Percentiles rank a stretch among this genome's conserved stretches.
Conservation (phyloP, 2,329 filamentous ascomycete species). For the Sphaerostilbella broomeana region DNA sequence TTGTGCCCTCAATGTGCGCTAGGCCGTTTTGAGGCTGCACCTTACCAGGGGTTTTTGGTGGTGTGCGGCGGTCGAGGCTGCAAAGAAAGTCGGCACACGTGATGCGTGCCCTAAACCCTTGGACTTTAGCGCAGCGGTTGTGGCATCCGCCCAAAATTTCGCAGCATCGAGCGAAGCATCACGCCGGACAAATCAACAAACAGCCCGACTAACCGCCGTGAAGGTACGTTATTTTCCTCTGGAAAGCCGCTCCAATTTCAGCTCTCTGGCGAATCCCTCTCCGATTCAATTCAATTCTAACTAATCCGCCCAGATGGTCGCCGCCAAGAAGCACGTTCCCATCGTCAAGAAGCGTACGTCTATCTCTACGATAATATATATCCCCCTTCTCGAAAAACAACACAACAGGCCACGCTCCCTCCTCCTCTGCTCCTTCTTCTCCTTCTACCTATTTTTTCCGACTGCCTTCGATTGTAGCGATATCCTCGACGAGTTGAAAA, state of each 20-base stretch:
- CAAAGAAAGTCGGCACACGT: conserved; percentile 20
- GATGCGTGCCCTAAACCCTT: conserved; percentile 31
- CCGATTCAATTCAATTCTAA: conserved; percentile 10
- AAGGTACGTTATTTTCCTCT: conserved; percentile 27
- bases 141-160: conserved; percentile 31
- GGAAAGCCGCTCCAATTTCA: neutral
- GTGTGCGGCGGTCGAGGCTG: too few species aligned
- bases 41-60: too few species aligned
- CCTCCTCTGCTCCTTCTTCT: conserved; percentile 1
- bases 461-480: conserved; percentile 5
- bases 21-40: conserved; percentile 19
- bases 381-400: neutral
- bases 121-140: conserved; percentile 21
- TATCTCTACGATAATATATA: conserved; percentile 9
- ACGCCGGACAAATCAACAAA: conserved; percentile 30
- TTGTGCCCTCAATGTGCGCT: conserved; percentile 29
- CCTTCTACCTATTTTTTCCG: neutral
- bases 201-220: conserved; percentile 33
- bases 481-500: conserved; percentile 3
- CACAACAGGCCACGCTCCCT: neutral
- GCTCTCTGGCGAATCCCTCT: neutral
- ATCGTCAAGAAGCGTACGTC: conserved; percentile 99
- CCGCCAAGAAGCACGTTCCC: conserved; percentile 97
- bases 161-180: conserved; percentile 28
- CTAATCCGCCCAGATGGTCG: conserved; percentile 69